Evolutionary conservation across 1,284 basidiomycete species (phyloP), one percentile per base, ranked within the genome.

Genomic region (Ganoderma meredithae): DNA sequence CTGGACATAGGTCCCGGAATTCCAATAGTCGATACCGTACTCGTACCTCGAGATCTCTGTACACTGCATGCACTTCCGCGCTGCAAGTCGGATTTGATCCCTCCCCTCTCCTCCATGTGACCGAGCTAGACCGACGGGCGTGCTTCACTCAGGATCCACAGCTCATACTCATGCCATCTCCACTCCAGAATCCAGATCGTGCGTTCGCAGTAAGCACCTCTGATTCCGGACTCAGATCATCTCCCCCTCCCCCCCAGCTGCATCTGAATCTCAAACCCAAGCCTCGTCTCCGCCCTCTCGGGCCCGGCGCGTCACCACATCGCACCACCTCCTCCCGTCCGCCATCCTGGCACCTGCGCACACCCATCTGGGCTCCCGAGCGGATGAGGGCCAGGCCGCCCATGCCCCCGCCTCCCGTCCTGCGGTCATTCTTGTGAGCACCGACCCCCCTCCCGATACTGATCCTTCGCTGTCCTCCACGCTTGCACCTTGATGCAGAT

Each of bases 361-460:
- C 53, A 15, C 31, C 47, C n/a, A 47, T n/a, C 44, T n/a, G 19
- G 44, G 7, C 44, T 47, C 19, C 47, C 47, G 22, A 49, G 22
- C 47, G n/a, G 22, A 49, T 10, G 47, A 22, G n/a, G 17, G 10
- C 47, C 19, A 47, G 44, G n/a, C 44, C 44, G n/a, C 22, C 47
- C 47, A 25, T 25, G 47, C 47, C 25, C n/a, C 13, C 27, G 17
- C 15, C 7, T 55, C 17, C 52, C 1, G 19, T 33, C 31, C 27
- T 55, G 52, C 52, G 52, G 27, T 55, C 52, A 55, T 5, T 55
- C 52, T 58, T 36, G 33, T 58, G 12, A 33, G 19, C 55, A 39
- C 36, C 55, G 55, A 58, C 17, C 19, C 17, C 36, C 31, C 36
- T 10, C 8, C 36, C 36, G 3, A 3, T 39, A 39, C 36, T 39